phyloP scores from a whole-genome alignment of 805 yeast genomes.

The Cephaloascus fragrans region DNA sequence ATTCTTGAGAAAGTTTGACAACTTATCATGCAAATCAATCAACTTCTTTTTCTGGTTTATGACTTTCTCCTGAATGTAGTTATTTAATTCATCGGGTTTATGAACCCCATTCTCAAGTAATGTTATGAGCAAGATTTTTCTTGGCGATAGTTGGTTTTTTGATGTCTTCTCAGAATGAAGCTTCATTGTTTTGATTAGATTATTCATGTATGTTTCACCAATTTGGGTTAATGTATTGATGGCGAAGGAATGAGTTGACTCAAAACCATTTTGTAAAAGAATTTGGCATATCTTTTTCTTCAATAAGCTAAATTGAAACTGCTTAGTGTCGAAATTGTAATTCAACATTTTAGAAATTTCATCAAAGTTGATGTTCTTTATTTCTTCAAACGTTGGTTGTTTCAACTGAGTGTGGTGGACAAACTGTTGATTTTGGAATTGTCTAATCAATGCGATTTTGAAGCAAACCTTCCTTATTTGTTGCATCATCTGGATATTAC shows the following conservation, averaged over 20 bases:
- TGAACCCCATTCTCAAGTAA: slow-evolving; percentile 81
- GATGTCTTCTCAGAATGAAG: slow-evolving; percentile 60
- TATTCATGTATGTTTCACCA: slow-evolving; percentile 72
- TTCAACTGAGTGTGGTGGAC: slow-evolving; percentile 66
- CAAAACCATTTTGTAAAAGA: slow-evolving; percentile 90
- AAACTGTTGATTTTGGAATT: slow-evolving; percentile 79
- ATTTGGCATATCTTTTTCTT: slow-evolving; percentile 65
- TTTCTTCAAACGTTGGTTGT: slow-evolving; percentile 53
- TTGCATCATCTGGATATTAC: slow-evolving; percentile 73
- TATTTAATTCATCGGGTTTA: slow-evolving; percentile 65
- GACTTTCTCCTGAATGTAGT: slow-evolving; percentile 66
- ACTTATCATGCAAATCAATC: slow-evolving; percentile 53
- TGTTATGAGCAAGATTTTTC: slow-evolving; percentile 49
- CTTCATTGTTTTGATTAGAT: slow-evolving; percentile 62
- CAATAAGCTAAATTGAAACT: slow-evolving; percentile 56
- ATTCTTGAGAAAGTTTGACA: slow-evolving; percentile 67
- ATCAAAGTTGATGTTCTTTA: slow-evolving; percentile 71
- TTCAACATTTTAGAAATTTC: slow-evolving; percentile 66
- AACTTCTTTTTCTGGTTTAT: slow-evolving; percentile 61
- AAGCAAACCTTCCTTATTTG: slow-evolving; percentile 82
- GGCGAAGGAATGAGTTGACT: slow-evolving; percentile 69
- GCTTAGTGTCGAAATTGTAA: slow-evolving; percentile 52
- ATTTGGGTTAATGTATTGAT: slow-evolving; percentile 71
- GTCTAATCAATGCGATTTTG: slow-evolving; percentile 78
- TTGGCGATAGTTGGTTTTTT: slow-evolving; percentile 26